These are phyloP conservation scores for Claviceps humidiphila DNA, from an alignment of 2,329 filamentous ascomycete genomes.

Conservation along the genomic window DNA sequence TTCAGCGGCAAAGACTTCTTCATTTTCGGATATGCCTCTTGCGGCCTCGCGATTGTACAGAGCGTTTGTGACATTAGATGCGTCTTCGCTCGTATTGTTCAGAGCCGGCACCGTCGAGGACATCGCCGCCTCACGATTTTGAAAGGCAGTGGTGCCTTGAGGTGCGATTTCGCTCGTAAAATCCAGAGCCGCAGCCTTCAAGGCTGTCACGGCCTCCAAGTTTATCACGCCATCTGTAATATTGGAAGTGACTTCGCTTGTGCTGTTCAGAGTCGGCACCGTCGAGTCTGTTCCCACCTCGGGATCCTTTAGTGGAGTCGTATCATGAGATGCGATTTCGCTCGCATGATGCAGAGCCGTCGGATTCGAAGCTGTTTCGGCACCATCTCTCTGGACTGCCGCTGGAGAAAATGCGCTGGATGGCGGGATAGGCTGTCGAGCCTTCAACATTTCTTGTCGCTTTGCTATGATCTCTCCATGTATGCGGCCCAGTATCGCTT, in stretches of 20 bases:
- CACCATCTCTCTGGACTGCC: background rate
- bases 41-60: constrained; percentile 89
- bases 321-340: constrained; percentile 75
- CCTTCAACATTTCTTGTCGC: constrained; percentile 2
- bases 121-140: constrained; percentile 78
- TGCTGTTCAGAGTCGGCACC: background rate
- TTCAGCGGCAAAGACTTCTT: constrained; percentile 89
- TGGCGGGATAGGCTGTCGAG: constrained; percentile 4
- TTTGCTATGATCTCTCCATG: constrained; percentile 51
- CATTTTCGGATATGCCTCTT: constrained; percentile 79
- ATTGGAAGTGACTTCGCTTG: constrained; percentile 70
- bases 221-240: constrained; percentile 83
- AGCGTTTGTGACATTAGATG: constrained; percentile 75
- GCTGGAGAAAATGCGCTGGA: background rate
- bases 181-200: background rate
- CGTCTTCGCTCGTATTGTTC: constrained; percentile 52
- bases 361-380: background rate
- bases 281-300: constrained; percentile 67
- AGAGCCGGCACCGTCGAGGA: background rate
- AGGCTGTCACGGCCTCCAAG: constrained; percentile 69
- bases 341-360: constrained; percentile 25
- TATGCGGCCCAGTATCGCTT: constrained; percentile 67
- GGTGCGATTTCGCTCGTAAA: constrained; percentile 63
- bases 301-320: constrained; percentile 78
- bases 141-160: constrained; percentile 73